Evolutionary conservation across 306 rosid genomes (phyloP), one percentile per base, ranked within the genome.

Genomic region (Cicer cuneatum): DNA sequence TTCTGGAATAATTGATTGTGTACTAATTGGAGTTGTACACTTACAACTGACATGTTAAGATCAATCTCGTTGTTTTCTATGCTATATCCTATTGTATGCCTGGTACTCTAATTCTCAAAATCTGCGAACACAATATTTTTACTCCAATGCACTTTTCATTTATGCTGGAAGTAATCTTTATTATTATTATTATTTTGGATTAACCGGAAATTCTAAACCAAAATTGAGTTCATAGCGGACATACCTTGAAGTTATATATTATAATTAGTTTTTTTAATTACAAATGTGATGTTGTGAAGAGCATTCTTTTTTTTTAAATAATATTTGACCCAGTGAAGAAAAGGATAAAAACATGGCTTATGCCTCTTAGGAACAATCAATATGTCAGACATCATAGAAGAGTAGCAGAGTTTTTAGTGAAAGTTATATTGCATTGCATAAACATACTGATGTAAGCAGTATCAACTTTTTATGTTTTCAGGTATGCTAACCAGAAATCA

Each of bases 401-500:
- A 57, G 13, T 35, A 12, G 51, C 38, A 47, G 59, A 41, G 8
- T 48, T 58, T 78, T 52, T 21, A 13, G 10, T 10, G 19, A 9
- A 66, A 73, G 64, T 38, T 19, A 58, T 48, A 58, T 58, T 21
- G 70, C 35, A 11, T 69, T 75, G 68, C 72, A 39, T 73, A 18
- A 51, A 46, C 41, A 18, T 63, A 71, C 61, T 74, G 71, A 70
- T 72, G 59, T 66, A 74, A 49, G 78, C 67, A 35, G 52, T 51
- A 42, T 70, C 38, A 14, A 51, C 52, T 67, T 75, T 45, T 29
- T 35, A 40, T 62, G 18, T 77, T 74, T 83, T 61, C 85, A 94
- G 99, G 86, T 77, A 78, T 51, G 64, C 53, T 69, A 86, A 82
- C 75, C 81, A 58, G 24, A 88, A 77, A 80, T 64, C 99, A 16